A percentile compares a stretch with the other conserved stretches of the same genome.
Conservation (phyloP, 805 yeast species). For the Candida methanosorbosa region DNA sequence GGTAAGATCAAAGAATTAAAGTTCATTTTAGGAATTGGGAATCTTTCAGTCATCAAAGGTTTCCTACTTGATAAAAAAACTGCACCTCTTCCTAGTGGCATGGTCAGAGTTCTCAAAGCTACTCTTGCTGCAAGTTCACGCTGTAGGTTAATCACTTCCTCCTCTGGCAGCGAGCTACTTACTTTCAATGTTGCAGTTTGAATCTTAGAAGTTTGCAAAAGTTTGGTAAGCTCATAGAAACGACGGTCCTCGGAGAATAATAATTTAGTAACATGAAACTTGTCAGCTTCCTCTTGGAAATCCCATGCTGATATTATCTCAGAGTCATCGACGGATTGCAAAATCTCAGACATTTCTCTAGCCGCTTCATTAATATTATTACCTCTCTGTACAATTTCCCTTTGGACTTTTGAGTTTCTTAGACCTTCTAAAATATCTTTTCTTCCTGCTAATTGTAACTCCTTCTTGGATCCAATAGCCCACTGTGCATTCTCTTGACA, state of each 20-base stretch:
- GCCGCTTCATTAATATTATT: slow-evolving; percentile 3
- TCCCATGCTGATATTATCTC: slow-evolving; percentile 57
- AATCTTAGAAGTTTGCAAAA: slow-evolving; percentile 61
- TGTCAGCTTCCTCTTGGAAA: slow-evolving; percentile 61
- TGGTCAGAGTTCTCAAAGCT: slow-evolving; percentile 63
- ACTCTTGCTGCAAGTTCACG: slow-evolving; percentile 58
- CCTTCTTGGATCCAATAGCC: slow-evolving; percentile 24
- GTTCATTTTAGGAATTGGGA: slow-evolving; percentile 70
- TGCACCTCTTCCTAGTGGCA: slow-evolving; percentile 75
- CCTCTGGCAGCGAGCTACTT: slow-evolving; percentile 26
- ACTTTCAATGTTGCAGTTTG: slow-evolving; percentile 41
- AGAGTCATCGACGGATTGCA: slow-evolving; percentile 29
- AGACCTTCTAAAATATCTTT: slow-evolving; percentile 41
- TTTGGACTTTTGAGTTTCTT: too few species aligned
- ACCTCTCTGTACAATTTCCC: too few species aligned
- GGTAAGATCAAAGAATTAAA: slow-evolving; percentile 62
- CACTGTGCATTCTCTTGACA: slow-evolving; percentile 47
- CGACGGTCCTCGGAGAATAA: slow-evolving; percentile 75
- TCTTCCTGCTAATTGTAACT: slow-evolving; percentile 56
- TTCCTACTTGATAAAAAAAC: slow-evolving; percentile 56
- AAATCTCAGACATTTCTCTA: slow-evolving; percentile 34
- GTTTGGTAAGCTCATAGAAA: slow-evolving; percentile 63
- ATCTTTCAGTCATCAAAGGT: slow-evolving; percentile 80
- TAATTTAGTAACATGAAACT: slow-evolving; percentile 56
- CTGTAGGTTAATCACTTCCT: slow-evolving; percentile 44